Evolutionary conservation across 257 asterid species (phyloP).

Genomic region (Solanum gandarillasii): DNA sequence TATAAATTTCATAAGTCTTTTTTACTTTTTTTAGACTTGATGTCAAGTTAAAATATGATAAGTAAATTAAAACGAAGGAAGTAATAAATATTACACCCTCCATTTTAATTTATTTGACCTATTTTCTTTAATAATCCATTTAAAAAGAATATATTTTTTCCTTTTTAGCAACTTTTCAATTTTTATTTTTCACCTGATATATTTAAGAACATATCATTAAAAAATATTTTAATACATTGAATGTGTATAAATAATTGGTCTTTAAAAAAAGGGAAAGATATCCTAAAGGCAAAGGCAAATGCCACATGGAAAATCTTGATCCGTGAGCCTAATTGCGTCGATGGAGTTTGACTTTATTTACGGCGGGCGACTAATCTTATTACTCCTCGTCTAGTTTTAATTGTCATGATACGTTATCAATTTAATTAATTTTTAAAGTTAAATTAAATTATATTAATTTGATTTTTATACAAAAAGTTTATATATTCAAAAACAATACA

Average conservation of each 20-base stretch:
- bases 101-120: not conserved
- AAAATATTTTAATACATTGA: too few species aligned
- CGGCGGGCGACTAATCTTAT: not conserved
- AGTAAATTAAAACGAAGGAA: not conserved
- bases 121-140: not conserved
- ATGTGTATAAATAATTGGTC: not conserved
- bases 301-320: not conserved
- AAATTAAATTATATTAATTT: too few species aligned
- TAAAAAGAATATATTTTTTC: not conserved
- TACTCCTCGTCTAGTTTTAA: too few species aligned
- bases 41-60: not conserved
- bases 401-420: fast-evolving
- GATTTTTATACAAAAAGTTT: too few species aligned
- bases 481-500: fast-evolving
- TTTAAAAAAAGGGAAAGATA: not conserved
- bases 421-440: too few species aligned
- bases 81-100: not conserved
- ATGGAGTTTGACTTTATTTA: not conserved
- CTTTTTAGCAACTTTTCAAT: not conserved
- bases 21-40: not conserved
- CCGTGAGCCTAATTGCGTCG: not conserved
- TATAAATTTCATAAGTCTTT: fast-evolving
- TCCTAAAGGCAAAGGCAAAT: not conserved
- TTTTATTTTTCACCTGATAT: too few species aligned
- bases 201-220: too few species aligned